Conservation (phyloP, 2,329 filamentous ascomycete genomes). For the Atkinsonella hypoxylon region DNA sequence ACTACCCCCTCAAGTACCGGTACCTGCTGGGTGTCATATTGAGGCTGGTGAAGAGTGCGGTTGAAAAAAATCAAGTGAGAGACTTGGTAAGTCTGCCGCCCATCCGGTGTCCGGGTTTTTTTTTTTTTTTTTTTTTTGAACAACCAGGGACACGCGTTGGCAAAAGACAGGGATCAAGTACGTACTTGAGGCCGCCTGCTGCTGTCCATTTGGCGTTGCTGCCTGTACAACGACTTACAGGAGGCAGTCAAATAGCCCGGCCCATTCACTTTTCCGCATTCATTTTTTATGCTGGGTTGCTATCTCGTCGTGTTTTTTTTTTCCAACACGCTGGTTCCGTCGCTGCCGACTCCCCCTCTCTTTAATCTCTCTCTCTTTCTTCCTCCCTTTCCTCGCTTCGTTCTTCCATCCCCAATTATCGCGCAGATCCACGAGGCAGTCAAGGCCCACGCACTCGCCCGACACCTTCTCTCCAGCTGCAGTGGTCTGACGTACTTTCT, state of each 20-base stretch:
- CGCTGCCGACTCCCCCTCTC: constrained; percentile 1
- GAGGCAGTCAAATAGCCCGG: neutral
- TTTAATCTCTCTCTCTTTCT: neutral
- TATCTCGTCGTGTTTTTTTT: neutral
- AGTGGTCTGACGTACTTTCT: neutral
- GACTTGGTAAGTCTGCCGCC: constrained; percentile 2
- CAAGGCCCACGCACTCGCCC: constrained; percentile 5
- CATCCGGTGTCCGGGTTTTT: constrained; percentile 1
- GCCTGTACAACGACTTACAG: constrained; percentile 3
- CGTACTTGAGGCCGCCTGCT: neutral
- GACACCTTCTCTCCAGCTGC: constrained; percentile 1
- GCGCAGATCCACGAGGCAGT: constrained; percentile 8
- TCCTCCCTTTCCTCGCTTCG: constrained; percentile 1
- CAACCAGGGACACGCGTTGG: neutral
- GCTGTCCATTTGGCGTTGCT: neutral
- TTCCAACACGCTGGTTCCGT: constrained; percentile 3
- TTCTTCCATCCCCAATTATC: neutral
- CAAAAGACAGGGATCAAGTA: neutral
- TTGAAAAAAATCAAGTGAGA: neutral
- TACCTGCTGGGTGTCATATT: constrained; percentile 1
- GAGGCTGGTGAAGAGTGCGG: neutral
- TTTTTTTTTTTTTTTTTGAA: neutral
- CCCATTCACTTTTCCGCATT: constrained; percentile 7
- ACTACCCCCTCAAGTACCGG: neutral
- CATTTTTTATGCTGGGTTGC: constrained; percentile 1